Evolutionary conservation across 805 yeast species (phyloP).

Genomic region (Hyphopichia homilentoma): DNA sequence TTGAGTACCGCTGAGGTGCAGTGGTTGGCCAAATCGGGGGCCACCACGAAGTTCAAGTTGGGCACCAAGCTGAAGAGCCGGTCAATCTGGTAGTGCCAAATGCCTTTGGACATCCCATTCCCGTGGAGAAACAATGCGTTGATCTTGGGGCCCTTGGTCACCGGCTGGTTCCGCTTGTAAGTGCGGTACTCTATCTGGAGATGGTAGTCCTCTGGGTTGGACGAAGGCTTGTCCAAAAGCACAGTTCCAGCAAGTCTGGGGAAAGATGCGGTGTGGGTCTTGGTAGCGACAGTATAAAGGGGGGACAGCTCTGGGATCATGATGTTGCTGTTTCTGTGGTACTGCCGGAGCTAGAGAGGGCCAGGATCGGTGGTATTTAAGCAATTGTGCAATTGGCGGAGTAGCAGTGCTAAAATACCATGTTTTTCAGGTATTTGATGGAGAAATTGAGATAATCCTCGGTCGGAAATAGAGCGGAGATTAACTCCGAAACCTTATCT

Average conservation of each 20-base stretch:
- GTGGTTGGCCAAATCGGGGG: slow-evolving; percentile 9
- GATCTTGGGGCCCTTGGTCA: background rate
- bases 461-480: too few relatives aligned
- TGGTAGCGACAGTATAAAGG: slow-evolving; percentile 2
- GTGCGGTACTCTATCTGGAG: slow-evolving; percentile 5
- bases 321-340: background rate
- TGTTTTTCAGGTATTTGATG: background rate
- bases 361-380: too few relatives aligned
- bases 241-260: slow-evolving; percentile 5
- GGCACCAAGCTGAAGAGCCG: slow-evolving; percentile 4
- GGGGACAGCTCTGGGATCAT: slow-evolving; percentile 4
- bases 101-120: slow-evolving; percentile 11
- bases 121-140: slow-evolving; percentile 11
- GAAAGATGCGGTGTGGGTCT: background rate
- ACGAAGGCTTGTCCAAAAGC: slow-evolving; percentile 1
- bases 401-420: background rate
- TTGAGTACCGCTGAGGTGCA: slow-evolving; percentile 8
- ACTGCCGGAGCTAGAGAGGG: too few relatives aligned
- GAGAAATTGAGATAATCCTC: slow-evolving; percentile 1
- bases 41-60: slow-evolving; percentile 6
- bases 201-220: slow-evolving; percentile 1
- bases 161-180: background rate
- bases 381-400: too few relatives aligned
- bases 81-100: slow-evolving; percentile 10
- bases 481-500: too few relatives aligned